Evolutionary conservation across 495 filamentous ascomycete genomes (phyloP), one percentile per base, ranked within the genome.

Genomic region (Penicillium dipodomyicola): DNA sequence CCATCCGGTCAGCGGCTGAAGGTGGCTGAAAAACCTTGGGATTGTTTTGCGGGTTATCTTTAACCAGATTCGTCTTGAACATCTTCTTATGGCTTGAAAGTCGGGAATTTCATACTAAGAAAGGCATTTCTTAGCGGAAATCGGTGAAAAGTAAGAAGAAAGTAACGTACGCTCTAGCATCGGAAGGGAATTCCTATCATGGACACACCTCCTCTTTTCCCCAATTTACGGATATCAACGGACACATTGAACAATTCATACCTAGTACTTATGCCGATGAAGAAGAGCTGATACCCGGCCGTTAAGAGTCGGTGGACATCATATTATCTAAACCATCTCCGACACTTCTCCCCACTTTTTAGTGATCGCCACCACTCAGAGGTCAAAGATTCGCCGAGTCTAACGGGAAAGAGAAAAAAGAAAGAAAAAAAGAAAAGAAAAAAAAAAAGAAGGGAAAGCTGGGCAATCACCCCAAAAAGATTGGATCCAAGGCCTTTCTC

Each of bases 311-410:
- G 37, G 52, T 47, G 15, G 51, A 43, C 50, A 2, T 5, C 15
- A 27, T 17, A 49, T 54, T 47, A 47, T 39, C 52, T 15, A 19
- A 37, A n/a, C 20, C 32, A 7, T 43, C 14, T n/a, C n/a, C 35
- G 9, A 17, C 5, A 48, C 29, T 20, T 12, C 23, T 54, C 52
- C 30, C 52, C 52, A 54, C 52, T 39, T 19, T 22, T 22, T 4
- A 20, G 3, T 15, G 32, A 47, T 54, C 22, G 42, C 42, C 52
- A 54, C 52, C 52, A 54, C 42, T 54, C 42, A 54, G 14, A 54
- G 14, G n/a, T 22, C 52, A 22, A 39, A 46, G 50, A 25, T 54
- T 54, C 52, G 30, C 52, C 42, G 52, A 54, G 52, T 20, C 40
- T 53, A 30, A 53, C 40, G 17, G n/a, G 0, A 54, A 46, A 39